Evolutionary conservation across 345 rosid species (phyloP).

Genomic region (Euphorbia peplus): DNA sequence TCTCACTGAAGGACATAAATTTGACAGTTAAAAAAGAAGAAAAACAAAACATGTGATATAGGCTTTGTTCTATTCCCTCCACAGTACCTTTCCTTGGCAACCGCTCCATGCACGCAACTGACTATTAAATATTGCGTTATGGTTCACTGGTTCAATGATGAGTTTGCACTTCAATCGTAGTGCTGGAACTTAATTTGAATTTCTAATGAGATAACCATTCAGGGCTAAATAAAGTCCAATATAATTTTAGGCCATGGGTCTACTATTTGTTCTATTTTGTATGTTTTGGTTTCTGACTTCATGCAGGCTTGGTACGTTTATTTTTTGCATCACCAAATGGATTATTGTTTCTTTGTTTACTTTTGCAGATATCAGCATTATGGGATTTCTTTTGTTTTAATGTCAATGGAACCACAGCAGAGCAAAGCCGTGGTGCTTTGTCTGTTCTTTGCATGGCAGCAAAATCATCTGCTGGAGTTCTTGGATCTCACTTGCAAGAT

Average conservation of each 20-base stretch:
- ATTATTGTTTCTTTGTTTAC: neutral
- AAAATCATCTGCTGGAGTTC: constrained; percentile 69
- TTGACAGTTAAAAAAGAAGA: neutral
- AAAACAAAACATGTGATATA: neutral
- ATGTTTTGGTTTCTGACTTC: constrained; percentile 2
- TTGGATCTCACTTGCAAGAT: constrained; percentile 87
- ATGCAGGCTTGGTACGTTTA: neutral
- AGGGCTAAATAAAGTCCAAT: neutral
- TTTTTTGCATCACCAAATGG: neutral
- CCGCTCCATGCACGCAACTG: neutral
- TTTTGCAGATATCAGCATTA: constrained; percentile 72
- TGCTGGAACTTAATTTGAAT: neutral
- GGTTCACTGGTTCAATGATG: neutral
- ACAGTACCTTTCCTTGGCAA: neutral
- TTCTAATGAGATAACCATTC: neutral
- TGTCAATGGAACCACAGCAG: constrained; percentile 81
- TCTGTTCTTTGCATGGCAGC: constrained; percentile 97
- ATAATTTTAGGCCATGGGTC: neutral
- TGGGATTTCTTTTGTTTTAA: constrained; percentile 99
- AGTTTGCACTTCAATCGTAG: neutral
- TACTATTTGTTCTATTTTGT: neutral
- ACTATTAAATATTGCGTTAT: neutral
- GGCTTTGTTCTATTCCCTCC: neutral
- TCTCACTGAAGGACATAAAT: neutral
- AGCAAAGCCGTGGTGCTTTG: constrained; percentile 89